These are phyloP conservation scores for Panicum miliaceum DNA, from an alignment of 176 grass and related monocot genomes.

Conservation along the genomic window DNA sequence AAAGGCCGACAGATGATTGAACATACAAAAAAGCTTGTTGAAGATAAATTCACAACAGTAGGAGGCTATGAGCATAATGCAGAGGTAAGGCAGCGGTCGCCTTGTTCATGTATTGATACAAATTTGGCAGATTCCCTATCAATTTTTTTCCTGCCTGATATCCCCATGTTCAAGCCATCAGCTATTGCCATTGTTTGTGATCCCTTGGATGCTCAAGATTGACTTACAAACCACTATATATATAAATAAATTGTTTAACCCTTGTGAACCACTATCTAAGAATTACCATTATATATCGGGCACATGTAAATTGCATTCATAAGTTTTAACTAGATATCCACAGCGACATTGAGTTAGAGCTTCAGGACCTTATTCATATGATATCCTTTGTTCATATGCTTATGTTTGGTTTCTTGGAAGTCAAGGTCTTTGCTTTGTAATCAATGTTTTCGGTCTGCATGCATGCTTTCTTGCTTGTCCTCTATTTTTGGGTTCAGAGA, in stretches of 20 bases:
- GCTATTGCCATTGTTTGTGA: neutral
- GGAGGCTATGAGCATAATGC: constrained; percentile 94
- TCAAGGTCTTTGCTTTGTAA: neutral
- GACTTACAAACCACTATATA: neutral
- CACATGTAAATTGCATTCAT: neutral
- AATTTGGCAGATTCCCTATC: neutral
- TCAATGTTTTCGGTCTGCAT: neutral
- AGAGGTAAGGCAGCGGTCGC: constrained; percentile 58
- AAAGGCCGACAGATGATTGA: constrained; percentile 99
- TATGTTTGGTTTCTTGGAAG: constrained; percentile 18
- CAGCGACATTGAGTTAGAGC: neutral
- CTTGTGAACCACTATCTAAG: neutral
- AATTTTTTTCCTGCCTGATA: neutral
- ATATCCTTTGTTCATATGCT: constrained; percentile 7
- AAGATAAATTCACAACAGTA: constrained; percentile 87
- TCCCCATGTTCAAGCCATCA: constrained; percentile 1
- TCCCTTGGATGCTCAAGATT: neutral
- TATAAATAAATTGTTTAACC: neutral
- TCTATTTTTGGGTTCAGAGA: neutral
- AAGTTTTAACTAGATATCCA: constrained; percentile 21
- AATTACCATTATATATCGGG: neutral
- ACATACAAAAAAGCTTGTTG: constrained; percentile 97
- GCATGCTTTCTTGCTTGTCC: neutral
- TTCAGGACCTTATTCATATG: constrained; percentile 18
- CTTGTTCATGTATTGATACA: constrained; percentile 26